Evolutionary conservation across 495 filamentous ascomycete species (phyloP), one percentile per base, ranked within the genome.

Genomic region (Bathelium albidoporum): DNA sequence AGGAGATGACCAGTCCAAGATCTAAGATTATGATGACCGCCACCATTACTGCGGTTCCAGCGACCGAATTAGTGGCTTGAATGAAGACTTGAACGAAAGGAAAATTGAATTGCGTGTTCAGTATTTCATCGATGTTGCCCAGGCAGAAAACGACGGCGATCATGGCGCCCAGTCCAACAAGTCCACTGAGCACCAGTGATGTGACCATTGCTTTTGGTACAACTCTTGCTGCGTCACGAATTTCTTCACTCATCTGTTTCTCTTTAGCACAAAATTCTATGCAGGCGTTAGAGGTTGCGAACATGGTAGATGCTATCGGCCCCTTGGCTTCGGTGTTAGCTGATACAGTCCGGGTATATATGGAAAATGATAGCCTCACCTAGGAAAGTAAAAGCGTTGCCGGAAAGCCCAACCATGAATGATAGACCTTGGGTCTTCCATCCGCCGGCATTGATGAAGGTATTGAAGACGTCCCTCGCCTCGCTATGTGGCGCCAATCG

Each of bases 1-100:
- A 28, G 32, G 41, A 60, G 28, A 68, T 63, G 31, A 43, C 49
- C 11, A 53, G 55, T 3, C 59, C 45, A 3, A 36, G 26, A n/a
- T 64, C 24, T 1, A 31, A 16, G 41, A 67, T 24, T n/a, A 65
- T 59, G 26, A 64, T 32, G 18, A 65, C 24, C 1, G 55, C 28
- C 4, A 45, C 45, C 39, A 74, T 26, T 2, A 64, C 60, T 16
- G 61, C 68, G 1, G 69, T 61, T 9, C 55, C 75, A 32, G 71
- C 66, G 10, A 32, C 34, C 2, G 59, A 64, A 5, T n/a, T 55
- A 5, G 18, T 55, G 5, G 49, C 49, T 29, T 55, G 49, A 5
- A 55, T 5, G n/a, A 55, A n/a, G 10, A 55, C 28, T 55, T 60
- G 7, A 31, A 60, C 12, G 20, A 31, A 60, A 10, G 58, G 24